Evolutionary conservation across 257 asterid genomes (phyloP).

Genomic region (Nicotiana sylvestris): DNA sequence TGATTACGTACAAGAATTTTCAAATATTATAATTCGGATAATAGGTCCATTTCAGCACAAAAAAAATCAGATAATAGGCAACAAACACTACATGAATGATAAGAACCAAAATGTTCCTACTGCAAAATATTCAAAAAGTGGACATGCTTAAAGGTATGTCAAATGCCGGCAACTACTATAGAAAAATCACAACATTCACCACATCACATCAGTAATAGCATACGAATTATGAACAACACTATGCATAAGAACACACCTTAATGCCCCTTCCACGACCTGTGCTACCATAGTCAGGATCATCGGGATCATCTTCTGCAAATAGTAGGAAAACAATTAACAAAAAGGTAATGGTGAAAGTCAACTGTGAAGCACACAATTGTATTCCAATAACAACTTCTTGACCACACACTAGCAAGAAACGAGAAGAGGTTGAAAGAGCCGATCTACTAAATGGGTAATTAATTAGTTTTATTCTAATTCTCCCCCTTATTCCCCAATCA

Average conservation of each 20-base stretch:
- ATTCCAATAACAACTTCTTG: neutral
- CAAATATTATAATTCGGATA: neutral
- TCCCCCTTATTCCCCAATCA: neutral
- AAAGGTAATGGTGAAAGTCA: neutral
- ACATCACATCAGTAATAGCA: neutral
- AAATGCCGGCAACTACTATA: neutral
- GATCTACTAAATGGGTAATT: neutral
- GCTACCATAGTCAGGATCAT: conserved; percentile 78
- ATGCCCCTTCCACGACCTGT: conserved; percentile 43
- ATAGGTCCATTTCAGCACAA: neutral
- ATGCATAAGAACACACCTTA: conserved; percentile 46
- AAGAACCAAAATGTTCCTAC: neutral
- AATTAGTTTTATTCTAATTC: neutral
- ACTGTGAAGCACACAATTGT: neutral
- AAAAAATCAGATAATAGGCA: neutral
- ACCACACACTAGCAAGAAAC: neutral
- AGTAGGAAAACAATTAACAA: conserved; percentile 10
- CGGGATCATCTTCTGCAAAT: conserved; percentile 89
- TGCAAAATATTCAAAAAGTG: neutral
- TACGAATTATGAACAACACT: neutral
- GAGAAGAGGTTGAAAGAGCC: neutral
- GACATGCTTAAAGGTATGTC: neutral
- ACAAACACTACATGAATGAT: neutral
- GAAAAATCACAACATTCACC: neutral
- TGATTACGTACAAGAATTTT: neutral